These are phyloP conservation scores for Plasmopara viticola DNA, from an alignment of 352 stramenopile genomes.

Conservation along the genomic window DNA sequence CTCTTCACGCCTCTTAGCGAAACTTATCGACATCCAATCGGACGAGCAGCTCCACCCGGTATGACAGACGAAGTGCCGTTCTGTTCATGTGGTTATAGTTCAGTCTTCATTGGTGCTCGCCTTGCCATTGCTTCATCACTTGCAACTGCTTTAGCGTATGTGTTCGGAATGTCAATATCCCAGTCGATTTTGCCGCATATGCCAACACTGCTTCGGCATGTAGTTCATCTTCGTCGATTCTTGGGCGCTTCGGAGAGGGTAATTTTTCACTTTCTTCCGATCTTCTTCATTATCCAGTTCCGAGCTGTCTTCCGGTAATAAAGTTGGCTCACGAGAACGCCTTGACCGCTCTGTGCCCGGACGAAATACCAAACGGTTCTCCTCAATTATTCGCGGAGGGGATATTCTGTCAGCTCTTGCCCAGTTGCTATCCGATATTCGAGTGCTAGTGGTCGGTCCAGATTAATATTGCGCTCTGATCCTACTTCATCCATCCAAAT, in stretches of 20 bases:
- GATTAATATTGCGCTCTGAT: background rate
- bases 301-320: slow-evolving; percentile 1
- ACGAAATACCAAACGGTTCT: background rate
- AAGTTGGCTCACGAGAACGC: too few species aligned
- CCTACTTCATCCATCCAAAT: slow-evolving; percentile 3
- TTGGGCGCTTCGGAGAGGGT: background rate
- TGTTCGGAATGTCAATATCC: background rate
- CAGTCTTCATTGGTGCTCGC: too few species aligned
- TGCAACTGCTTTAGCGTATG: slow-evolving; percentile 4
- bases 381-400: background rate
- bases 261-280: slow-evolving; percentile 1
- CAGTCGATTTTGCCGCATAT: slow-evolving; percentile 2
- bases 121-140: too few species aligned
- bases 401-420: slow-evolving; percentile 5
- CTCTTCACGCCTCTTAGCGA: too few species aligned
- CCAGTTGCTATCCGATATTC: background rate
- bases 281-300: background rate
- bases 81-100: too few species aligned
- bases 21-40: too few species aligned
- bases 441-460: too few species aligned
- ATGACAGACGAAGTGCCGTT: too few species aligned
- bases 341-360: background rate
- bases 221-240: too few species aligned
- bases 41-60: too few species aligned
- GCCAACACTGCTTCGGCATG: slow-evolving; percentile 1